phyloP scores from a whole-genome alignment of 805 yeast species.

The Candida silvicultrix region DNA sequence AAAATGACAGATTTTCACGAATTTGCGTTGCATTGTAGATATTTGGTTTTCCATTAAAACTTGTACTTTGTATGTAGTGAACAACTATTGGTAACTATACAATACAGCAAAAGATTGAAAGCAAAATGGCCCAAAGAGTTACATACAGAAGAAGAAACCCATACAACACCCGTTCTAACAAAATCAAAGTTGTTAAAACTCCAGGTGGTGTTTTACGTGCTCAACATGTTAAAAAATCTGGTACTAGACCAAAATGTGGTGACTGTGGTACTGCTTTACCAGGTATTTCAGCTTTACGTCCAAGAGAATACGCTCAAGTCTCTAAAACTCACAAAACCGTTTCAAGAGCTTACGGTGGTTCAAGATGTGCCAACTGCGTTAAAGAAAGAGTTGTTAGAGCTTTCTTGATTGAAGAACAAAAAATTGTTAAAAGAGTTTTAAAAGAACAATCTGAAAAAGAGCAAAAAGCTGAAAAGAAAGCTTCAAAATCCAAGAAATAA shows the following conservation, averaged over 20 bases:
- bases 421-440: conserved; percentile 98
- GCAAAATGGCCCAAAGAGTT: conserved; percentile 92
- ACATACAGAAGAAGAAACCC: conserved; percentile 97
- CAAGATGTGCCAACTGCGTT: conserved; percentile 92
- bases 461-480: conserved; percentile 49
- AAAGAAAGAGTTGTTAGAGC: conserved; percentile 55
- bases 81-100: not conserved
- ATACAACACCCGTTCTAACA: conserved; percentile 99
- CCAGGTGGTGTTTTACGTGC: conserved; percentile 97
- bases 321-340: conserved; percentile 98
- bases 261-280: conserved; percentile 75
- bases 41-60: not conserved
- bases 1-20: not conserved
- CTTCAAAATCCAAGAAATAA: conserved; percentile 25
- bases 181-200: conserved; percentile 99
- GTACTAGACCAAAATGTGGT: conserved; percentile 80
- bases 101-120: not conserved
- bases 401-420: conserved; percentile 99
- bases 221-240: conserved; percentile 89
- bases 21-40: not conserved
- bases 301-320: conserved; percentile 93
- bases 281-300: conserved; percentile 93
- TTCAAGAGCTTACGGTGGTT: conserved; percentile 99
- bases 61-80: not conserved
- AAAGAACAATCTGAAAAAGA: conserved; percentile 94